Evolutionary conservation across 257 asterid species (phyloP).

Genomic region (Misopates orontium): DNA sequence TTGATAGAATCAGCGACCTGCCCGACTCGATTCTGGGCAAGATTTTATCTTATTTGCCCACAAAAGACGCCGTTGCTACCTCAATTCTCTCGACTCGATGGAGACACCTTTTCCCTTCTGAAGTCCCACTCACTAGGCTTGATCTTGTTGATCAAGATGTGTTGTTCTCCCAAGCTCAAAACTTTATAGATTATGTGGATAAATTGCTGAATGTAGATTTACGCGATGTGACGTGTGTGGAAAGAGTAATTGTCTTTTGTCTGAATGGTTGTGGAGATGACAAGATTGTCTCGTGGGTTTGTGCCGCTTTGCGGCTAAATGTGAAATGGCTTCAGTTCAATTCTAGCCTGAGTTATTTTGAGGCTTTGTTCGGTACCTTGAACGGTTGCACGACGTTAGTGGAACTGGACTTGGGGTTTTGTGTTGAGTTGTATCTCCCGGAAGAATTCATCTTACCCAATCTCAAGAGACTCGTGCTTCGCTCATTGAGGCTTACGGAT

Average conservation of each 20-base stretch:
- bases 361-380: not conserved
- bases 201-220: too few relatives aligned
- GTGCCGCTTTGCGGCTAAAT: not conserved
- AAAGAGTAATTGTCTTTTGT: not conserved
- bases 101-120: not conserved
- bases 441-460: not conserved
- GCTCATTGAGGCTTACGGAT: not conserved
- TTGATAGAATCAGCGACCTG: not conserved
- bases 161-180: too few relatives aligned
- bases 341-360: not conserved
- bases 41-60: not conserved
- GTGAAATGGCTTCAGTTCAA: not conserved
- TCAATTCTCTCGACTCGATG: not conserved
- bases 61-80: not conserved
- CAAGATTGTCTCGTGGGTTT: not conserved
- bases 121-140: too few relatives aligned
- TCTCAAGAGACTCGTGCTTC: not conserved
- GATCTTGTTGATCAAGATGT: too few relatives aligned
- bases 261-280: not conserved
- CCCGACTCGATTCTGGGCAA: not conserved
- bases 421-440: not conserved
- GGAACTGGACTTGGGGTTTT: not conserved
- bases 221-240: too few relatives aligned
- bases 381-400: slow-evolving; percentile 6
- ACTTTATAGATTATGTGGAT: too few relatives aligned